These are phyloP conservation scores for Leccinum variicolor DNA, from an alignment of 768 basidiomycete species.

Conservation along the genomic window DNA sequence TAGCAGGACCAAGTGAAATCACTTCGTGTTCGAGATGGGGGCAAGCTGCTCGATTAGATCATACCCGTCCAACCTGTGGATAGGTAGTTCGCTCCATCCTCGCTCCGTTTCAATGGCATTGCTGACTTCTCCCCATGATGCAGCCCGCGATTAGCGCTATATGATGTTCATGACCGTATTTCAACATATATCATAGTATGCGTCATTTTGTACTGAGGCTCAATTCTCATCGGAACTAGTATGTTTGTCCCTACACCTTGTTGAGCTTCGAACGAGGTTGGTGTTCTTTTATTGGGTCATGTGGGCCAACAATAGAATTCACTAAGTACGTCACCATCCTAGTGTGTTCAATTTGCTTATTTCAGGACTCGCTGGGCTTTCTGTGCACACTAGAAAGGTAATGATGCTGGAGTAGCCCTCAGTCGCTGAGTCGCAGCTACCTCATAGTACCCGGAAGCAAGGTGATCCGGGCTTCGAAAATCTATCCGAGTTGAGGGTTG, in stretches of 20 bases:
- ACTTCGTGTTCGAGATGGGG: constrained; percentile 91
- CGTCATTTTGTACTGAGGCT: constrained; percentile 6
- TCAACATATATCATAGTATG: not conserved
- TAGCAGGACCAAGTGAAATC: constrained; percentile 84
- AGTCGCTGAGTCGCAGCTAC: not conserved
- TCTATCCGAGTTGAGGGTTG: not conserved
- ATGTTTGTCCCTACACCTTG: no score
- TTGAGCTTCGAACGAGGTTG: no score
- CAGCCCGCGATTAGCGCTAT: constrained; percentile 60
- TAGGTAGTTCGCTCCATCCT: constrained; percentile 44
- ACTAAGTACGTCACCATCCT: no score
- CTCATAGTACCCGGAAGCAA: not conserved
- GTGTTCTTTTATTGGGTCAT: no score
- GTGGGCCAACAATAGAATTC: no score
- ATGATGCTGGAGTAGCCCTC: no score
- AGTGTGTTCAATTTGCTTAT: no score
- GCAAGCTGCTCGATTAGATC: constrained; percentile 81
- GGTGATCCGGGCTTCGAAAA: not conserved
- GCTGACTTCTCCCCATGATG: not conserved
- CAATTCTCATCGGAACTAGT: not conserved
- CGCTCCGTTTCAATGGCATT: not conserved
- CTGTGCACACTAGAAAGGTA: no score
- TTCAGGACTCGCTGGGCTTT: no score
- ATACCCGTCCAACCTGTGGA: constrained; percentile 85
- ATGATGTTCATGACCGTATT: not conserved